A percentile compares a stretch with the other conserved stretches of the same genome.
Evolutionary conservation across 2,329 filamentous ascomycete genomes (phyloP).

Genomic region (Alternaria gansuensis): DNA sequence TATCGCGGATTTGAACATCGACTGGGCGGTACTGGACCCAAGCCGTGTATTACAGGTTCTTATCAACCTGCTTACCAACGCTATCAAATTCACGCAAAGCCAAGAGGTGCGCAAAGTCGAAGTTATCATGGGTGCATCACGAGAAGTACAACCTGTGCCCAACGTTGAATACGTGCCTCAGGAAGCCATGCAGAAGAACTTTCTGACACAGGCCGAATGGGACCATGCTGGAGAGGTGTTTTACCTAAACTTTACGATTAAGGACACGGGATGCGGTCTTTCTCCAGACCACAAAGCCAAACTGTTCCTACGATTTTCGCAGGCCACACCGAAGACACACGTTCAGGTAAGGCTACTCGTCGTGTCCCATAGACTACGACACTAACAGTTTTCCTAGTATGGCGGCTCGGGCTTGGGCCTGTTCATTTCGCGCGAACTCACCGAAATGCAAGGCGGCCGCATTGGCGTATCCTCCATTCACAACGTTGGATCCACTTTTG

Average conservation of each 20-base stretch:
- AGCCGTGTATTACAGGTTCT: conserved; percentile 35
- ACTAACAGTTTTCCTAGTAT: conserved; percentile 25
- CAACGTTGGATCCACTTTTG: conserved; percentile 36
- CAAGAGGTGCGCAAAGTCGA: conserved; percentile 14
- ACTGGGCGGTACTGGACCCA: conserved; percentile 27
- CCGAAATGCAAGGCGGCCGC: conserved; percentile 39
- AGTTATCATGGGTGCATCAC: conserved; percentile 18
- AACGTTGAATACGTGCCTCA: conserved; percentile 19
- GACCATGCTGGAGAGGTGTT: conserved; percentile 17
- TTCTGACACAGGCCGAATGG: conserved; percentile 8
- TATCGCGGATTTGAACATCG: conserved; percentile 21
- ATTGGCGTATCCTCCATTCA: conserved; percentile 35
- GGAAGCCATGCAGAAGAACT: conserved; percentile 9
- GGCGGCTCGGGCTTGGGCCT: conserved; percentile 35
- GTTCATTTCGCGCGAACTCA: conserved; percentile 40
- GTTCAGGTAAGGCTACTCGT: conserved; percentile 12
- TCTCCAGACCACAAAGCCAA: conserved; percentile 19
- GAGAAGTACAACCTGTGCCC: conserved; percentile 6
- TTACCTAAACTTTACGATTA: conserved; percentile 21
- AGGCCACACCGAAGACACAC: conserved; percentile 39
- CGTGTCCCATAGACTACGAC: background rate
- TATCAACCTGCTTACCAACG: conserved; percentile 46
- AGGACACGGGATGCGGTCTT: conserved; percentile 20
- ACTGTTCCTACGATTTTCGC: conserved; percentile 40
- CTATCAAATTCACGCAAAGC: conserved; percentile 44